Evolutionary conservation across 306 rosid genomes (phyloP).

Genomic region (Gastrolobium villosum): DNA sequence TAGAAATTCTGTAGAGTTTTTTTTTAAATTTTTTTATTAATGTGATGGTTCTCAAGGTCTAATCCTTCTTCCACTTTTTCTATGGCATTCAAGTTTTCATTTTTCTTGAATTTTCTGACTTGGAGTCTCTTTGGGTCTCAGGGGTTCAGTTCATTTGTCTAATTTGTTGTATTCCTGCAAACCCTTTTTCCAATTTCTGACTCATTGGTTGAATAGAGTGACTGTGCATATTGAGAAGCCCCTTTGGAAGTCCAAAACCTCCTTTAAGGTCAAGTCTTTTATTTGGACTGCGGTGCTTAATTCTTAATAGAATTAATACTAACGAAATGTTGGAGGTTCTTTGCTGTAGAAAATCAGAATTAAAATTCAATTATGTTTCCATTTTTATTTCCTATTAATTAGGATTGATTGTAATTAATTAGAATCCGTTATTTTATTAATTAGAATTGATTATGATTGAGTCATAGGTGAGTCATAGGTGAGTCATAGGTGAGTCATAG

Average conservation of each 20-base stretch:
- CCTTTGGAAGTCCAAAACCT: slow-evolving; percentile 6
- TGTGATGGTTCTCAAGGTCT: slow-evolving; percentile 10
- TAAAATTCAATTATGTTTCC: too few relatives aligned
- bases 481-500: too few relatives aligned
- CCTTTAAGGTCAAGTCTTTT: slow-evolving; percentile 1
- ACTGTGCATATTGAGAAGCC: not conserved
- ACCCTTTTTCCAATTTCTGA: slow-evolving; percentile 22
- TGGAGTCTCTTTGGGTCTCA: not conserved
- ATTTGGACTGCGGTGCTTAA: not conserved
- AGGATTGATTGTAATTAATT: too few relatives aligned
- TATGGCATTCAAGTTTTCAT: not conserved
- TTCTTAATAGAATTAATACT: not conserved
- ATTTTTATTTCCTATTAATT: too few relatives aligned
- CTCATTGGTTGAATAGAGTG: slow-evolving; percentile 2
- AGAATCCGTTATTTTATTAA: too few relatives aligned
- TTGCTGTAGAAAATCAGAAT: too few relatives aligned
- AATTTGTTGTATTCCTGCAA: not conserved
- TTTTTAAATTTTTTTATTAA: not conserved
- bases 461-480: too few relatives aligned
- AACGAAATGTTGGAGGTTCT: not conserved
- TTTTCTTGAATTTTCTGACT: slow-evolving; percentile 33
- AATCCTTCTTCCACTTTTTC: not conserved
- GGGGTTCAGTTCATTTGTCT: not conserved
- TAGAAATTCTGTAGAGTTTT: not conserved
- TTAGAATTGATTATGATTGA: too few relatives aligned